Conservation (phyloP, 768 basidiomycete genomes). For the Myochromella boudieri region DNA sequence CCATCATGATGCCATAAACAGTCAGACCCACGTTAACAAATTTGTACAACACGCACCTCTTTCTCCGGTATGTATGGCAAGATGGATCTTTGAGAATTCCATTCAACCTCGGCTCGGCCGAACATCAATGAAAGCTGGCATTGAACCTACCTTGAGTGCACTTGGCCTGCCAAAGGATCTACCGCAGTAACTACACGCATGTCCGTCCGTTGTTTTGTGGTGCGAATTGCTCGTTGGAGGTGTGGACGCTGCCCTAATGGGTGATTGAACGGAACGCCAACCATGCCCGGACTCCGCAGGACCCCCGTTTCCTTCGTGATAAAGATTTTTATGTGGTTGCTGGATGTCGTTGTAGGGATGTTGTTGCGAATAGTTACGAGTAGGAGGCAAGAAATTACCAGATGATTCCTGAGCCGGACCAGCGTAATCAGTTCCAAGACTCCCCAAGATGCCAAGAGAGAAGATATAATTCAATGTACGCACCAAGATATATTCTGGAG, state of each 20-base stretch:
- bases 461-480: background rate
- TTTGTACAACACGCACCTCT: constrained; percentile 17
- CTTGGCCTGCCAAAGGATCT: constrained; percentile 23
- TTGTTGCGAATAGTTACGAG: constrained; percentile 1
- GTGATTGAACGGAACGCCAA: constrained; percentile 10
- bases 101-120: constrained; percentile 2
- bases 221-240: constrained; percentile 1
- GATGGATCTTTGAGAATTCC: constrained; percentile 17
- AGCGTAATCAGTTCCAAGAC: too few species aligned
- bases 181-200: constrained; percentile 22
- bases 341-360: constrained; percentile 8
- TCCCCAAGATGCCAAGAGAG: too few species aligned
- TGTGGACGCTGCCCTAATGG: constrained; percentile 1
- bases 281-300: constrained; percentile 2
- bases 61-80: constrained; percentile 24
- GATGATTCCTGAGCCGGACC: constrained; percentile 9
- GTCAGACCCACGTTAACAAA: constrained; percentile 3
- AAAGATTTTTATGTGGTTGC: background rate
- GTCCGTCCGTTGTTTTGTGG: constrained; percentile 16
- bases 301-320: constrained; percentile 5
- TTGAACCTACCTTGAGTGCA: constrained; percentile 21
- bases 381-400: constrained; percentile 1
- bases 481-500: constrained; percentile 17
- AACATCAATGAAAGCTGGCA: background rate
- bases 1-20: constrained; percentile 6